A percentile compares a stretch with the other conserved stretches of the same genome.
These are phyloP conservation scores for Fusarium sp. DNA, from an alignment of 2,329 filamentous ascomycete genomes.

Conservation along the genomic window DNA sequence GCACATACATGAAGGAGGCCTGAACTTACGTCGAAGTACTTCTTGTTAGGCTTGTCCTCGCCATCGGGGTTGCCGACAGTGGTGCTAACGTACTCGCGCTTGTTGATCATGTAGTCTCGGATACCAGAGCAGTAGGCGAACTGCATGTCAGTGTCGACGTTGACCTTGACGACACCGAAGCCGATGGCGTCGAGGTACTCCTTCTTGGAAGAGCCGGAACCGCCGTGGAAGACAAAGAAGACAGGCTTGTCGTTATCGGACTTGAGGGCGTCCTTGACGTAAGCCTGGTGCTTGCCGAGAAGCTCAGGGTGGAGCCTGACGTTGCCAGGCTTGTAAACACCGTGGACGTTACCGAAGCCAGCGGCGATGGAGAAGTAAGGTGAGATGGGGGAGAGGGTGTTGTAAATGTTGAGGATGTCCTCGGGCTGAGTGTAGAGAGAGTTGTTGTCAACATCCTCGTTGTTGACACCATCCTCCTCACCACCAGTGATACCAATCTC, in stretches of 20 bases:
- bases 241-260: slow-evolving; percentile 86
- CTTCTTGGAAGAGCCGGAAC: slow-evolving; percentile 87
- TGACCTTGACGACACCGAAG: slow-evolving; percentile 99
- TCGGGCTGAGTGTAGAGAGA: slow-evolving; percentile 97
- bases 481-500: slow-evolving; percentile 87
- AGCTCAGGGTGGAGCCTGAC: slow-evolving; percentile 97
- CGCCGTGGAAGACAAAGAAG: slow-evolving; percentile 99
- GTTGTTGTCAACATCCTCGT: slow-evolving; percentile 96
- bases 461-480: slow-evolving; percentile 98
- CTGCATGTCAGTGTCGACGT: slow-evolving; percentile 98
- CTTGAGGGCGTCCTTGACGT: slow-evolving; percentile 82
- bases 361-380: slow-evolving; percentile 98
- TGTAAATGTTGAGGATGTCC: slow-evolving; percentile 92
- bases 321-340: slow-evolving; percentile 98
- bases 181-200: slow-evolving; percentile 90
- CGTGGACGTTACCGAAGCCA: slow-evolving; percentile 98
- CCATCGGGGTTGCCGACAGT: slow-evolving; percentile 96
- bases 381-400: slow-evolving; percentile 83
- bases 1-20: neutral
- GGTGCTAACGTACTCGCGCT: slow-evolving; percentile 91
- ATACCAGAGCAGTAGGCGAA: slow-evolving; percentile 92
- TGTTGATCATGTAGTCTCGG: slow-evolving; percentile 91
- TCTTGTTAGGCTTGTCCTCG: slow-evolving; percentile 99
- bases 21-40: slow-evolving; percentile 72
- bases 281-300: slow-evolving; percentile 94